phyloP scores from a whole-genome alignment of 2,329 filamentous ascomycete species.

The Pseudodiploospora longispora region DNA sequence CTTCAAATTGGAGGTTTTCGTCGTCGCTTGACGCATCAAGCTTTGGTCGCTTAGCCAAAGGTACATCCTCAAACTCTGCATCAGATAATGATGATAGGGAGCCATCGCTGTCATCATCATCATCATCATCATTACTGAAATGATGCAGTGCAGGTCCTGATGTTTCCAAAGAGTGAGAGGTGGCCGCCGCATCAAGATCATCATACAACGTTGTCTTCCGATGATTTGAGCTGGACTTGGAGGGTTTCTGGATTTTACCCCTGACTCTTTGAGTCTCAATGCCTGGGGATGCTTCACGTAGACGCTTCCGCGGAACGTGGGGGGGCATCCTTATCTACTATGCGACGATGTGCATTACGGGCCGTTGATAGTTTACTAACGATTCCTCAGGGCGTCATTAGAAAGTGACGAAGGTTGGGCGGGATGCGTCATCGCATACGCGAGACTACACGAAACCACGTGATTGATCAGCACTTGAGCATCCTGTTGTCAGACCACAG shows the following conservation, averaged over 20 bases:
- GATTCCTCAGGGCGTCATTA: not conserved
- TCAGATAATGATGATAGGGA: conserved; percentile 49
- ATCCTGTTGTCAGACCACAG: no score
- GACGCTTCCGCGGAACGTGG: conserved; percentile 57
- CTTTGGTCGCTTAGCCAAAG: conserved; percentile 34
- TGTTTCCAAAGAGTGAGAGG: conserved; percentile 34
- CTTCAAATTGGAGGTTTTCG: conserved; percentile 48
- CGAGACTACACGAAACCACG: conserved; percentile 21
- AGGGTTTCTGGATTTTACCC: conserved; percentile 13
- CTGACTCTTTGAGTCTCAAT: conserved; percentile 19
- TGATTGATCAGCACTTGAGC: conserved; percentile 7
- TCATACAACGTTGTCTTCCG: conserved; percentile 54
- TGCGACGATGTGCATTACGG: conserved; percentile 10
- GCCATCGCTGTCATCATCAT: conserved; percentile 36
- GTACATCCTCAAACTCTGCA: conserved; percentile 43
- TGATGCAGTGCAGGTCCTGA: conserved; percentile 34
- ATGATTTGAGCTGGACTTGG: conserved; percentile 11
- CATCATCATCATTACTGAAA: conserved; percentile 35
- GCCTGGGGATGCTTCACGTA: conserved; percentile 38
- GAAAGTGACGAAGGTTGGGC: not conserved
- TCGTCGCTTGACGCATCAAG: conserved; percentile 16
- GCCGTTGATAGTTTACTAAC: not conserved
- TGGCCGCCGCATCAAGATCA: conserved; percentile 45
- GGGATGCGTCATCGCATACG: conserved; percentile 19
- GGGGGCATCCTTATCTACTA: conserved; percentile 50